Conservation (phyloP, 495 filamentous ascomycete species). For the Terfezia boudieri region DNA sequence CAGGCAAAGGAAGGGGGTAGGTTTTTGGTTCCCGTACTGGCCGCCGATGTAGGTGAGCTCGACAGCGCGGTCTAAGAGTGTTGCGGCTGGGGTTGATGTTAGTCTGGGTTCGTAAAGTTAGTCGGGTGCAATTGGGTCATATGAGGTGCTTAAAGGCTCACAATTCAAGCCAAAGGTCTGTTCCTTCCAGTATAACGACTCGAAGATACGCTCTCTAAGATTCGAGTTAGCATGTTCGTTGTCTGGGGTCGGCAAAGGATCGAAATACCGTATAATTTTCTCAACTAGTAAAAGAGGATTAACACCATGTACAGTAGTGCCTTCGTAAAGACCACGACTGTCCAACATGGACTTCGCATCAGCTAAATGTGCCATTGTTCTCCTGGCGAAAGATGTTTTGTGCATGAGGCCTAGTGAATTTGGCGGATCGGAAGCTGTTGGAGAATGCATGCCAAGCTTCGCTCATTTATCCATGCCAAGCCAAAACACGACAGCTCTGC, state of each 20-base stretch:
- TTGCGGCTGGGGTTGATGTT: slow-evolving; percentile 21
- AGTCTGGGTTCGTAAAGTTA: neutral
- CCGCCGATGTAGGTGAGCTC: slow-evolving; percentile 62
- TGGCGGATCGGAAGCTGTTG: too few relatives aligned
- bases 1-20: slow-evolving; percentile 82
- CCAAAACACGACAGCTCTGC: too few relatives aligned
- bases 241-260: neutral
- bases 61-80: slow-evolving; percentile 71
- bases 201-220: slow-evolving; percentile 62
- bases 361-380: slow-evolving; percentile 22
- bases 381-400: neutral
- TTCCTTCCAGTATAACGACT: slow-evolving; percentile 95
- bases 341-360: slow-evolving; percentile 26
- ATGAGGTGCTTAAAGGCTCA: slow-evolving; percentile 15
- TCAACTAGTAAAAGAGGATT: slow-evolving; percentile 30
- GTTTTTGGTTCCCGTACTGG: slow-evolving; percentile 57
- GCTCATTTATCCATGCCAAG: neutral
- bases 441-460: too few relatives aligned
- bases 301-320: slow-evolving; percentile 41
- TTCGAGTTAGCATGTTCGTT: neutral
- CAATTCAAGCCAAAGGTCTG: slow-evolving; percentile 93
- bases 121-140: neutral
- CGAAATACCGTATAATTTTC: slow-evolving; percentile 33
- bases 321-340: slow-evolving; percentile 29
- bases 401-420: too few relatives aligned